These are phyloP conservation scores for Diaporthe eres DNA, from an alignment of 2,329 filamentous ascomycete genomes.

Conservation along the genomic window DNA sequence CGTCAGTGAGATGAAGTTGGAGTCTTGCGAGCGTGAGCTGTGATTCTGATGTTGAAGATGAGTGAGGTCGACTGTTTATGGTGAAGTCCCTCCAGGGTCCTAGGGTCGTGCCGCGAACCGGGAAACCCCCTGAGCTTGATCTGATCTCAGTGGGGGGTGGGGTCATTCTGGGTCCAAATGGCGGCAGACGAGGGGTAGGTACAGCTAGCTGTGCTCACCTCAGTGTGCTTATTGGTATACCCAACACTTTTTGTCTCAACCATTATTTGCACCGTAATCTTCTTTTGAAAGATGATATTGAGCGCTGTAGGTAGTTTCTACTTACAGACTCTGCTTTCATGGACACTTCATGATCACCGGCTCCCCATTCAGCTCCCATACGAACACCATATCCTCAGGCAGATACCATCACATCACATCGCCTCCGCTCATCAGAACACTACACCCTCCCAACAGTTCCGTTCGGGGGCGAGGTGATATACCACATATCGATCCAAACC, in stretches of 20 bases:
- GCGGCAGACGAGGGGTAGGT: background rate
- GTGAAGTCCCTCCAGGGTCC: background rate
- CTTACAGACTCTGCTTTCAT: background rate
- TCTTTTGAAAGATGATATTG: background rate
- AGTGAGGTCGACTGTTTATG: background rate
- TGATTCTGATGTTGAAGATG: background rate
- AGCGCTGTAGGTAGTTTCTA: background rate
- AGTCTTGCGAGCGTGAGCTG: background rate
- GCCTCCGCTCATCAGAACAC: background rate
- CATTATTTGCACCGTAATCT: background rate
- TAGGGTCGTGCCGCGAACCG: background rate
- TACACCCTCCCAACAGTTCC: constrained; percentile 1
- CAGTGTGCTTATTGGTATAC: background rate
- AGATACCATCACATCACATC: background rate
- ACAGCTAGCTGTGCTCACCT: constrained; percentile 2
- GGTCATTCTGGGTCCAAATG: constrained; percentile 12
- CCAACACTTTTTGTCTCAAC: background rate
- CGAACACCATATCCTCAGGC: no score
- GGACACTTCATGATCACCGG: background rate
- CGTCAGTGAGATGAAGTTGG: background rate
- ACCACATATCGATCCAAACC: constrained; percentile 49
- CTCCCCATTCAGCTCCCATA: background rate
- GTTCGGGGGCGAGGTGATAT: constrained; percentile 42
- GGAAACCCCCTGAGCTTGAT: background rate
- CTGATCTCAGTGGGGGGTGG: background rate